A percentile compares a stretch with the other conserved stretches of the same genome.
Conservation (phyloP, 2,329 filamentous ascomycete species). For the Neofusicoccum sp. region DNA sequence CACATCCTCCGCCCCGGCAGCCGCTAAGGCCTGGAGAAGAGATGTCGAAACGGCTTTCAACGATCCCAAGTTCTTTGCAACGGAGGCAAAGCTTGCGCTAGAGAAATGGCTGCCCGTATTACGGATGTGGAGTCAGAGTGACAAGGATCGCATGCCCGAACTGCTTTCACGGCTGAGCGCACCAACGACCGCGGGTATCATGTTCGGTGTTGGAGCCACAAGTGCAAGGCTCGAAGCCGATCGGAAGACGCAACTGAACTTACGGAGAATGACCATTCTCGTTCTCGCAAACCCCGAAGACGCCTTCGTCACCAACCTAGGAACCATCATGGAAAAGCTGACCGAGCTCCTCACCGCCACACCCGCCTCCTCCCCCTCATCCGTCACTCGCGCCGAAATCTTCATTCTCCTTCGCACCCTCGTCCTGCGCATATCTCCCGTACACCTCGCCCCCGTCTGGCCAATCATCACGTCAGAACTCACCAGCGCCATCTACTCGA, state of each 20-base stretch:
- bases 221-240: slow-evolving; percentile 94
- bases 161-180: slow-evolving; percentile 74
- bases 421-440: slow-evolving; percentile 71
- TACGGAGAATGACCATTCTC: slow-evolving; percentile 77
- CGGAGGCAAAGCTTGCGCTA: slow-evolving; percentile 62
- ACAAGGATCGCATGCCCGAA: slow-evolving; percentile 86
- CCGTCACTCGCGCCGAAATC: slow-evolving; percentile 81
- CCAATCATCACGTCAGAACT: slow-evolving; percentile 85
- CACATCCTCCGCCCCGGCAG: slow-evolving; percentile 58
- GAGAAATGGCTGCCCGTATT: slow-evolving; percentile 79
- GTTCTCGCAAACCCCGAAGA: slow-evolving; percentile 75
- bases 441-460: slow-evolving; percentile 84
- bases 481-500: slow-evolving; percentile 72
- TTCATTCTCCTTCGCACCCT: slow-evolving; percentile 85
- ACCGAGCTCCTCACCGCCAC: slow-evolving; percentile 84
- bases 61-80: slow-evolving; percentile 80
- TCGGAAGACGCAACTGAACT: slow-evolving; percentile 83
- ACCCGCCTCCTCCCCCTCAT: slow-evolving; percentile 85
- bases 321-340: slow-evolving; percentile 73
- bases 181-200: slow-evolving; percentile 89
- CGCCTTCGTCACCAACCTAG: slow-evolving; percentile 74
- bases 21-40: slow-evolving; percentile 88
- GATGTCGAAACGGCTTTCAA: slow-evolving; percentile 91
- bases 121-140: slow-evolving; percentile 76
- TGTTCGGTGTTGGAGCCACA: slow-evolving; percentile 96